Conservation (phyloP, 1,284 basidiomycete genomes). For the Trametes polyzona region DNA sequence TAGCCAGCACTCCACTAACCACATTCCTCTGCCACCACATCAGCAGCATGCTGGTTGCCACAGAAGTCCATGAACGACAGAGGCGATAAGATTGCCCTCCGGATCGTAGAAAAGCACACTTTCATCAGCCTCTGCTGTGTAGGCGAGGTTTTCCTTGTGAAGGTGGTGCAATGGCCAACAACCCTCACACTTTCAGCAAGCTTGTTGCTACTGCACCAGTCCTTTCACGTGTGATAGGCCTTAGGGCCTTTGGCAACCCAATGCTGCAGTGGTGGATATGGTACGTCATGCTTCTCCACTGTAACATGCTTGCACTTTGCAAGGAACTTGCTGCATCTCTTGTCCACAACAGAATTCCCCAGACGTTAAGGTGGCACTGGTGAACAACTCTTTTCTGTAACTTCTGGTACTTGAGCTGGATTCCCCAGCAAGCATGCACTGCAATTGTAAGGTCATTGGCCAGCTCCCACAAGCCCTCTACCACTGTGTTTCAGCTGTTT, state of each 20-base stretch:
- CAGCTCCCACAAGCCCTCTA: neutral
- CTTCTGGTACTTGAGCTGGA: neutral
- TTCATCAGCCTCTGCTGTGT: neutral
- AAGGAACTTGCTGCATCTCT: neutral
- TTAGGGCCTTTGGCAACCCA: neutral
- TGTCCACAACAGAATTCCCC: neutral
- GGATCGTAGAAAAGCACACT: conserved; percentile 1
- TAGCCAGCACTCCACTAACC: neutral
- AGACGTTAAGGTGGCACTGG: neutral
- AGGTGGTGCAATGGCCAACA: neutral
- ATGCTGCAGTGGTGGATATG: neutral
- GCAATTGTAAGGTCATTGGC: neutral
- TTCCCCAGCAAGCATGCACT: neutral
- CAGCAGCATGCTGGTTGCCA: neutral
- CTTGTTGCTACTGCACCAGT: neutral
- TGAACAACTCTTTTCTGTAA: neutral
- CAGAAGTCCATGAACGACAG: neutral
- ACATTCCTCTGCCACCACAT: neutral
- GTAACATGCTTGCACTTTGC: neutral
- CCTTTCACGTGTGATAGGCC: neutral
- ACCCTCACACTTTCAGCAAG: neutral
- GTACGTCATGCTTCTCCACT: neutral
- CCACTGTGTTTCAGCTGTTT: neutral
- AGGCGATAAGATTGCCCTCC: neutral
- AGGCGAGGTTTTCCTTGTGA: neutral